These are phyloP conservation scores for Dactylorhiza incarnata DNA, from an alignment of 106 monocot species.

Conservation along the genomic window DNA sequence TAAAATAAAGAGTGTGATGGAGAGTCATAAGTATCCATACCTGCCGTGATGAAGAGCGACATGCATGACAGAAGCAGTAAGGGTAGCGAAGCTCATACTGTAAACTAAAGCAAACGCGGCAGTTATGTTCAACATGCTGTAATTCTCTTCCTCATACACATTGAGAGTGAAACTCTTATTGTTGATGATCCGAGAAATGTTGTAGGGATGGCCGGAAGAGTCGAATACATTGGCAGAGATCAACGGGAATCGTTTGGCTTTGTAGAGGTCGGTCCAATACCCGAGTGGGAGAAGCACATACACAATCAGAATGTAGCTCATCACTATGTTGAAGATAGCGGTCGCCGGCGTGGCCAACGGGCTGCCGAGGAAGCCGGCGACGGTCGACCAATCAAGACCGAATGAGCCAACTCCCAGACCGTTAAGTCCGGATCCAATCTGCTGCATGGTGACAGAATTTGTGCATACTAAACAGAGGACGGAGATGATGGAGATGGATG, in stretches of 20 bases:
- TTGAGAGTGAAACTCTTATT: conserved; percentile 23
- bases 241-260: conserved; percentile 28
- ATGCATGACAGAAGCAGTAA: conserved; percentile 54
- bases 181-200: neutral
- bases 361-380: conserved; percentile 19
- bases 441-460: conserved; percentile 36
- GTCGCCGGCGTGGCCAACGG: conserved; percentile 29
- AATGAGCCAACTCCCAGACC: conserved; percentile 55
- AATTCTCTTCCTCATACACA: conserved; percentile 20
- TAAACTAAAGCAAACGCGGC: conserved; percentile 42
- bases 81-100: conserved; percentile 48
- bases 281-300: conserved; percentile 33
- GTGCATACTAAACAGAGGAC: conserved; percentile 37
- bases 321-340: conserved; percentile 29
- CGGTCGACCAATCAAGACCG: conserved; percentile 38
- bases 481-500: conserved; percentile 29
- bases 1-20: no score
- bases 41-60: conserved; percentile 64
- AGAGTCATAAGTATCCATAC: no score
- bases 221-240: conserved; percentile 7
- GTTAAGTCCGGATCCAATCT: conserved; percentile 35
- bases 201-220: neutral
- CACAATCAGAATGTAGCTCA: conserved; percentile 17
- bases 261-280: conserved; percentile 33
- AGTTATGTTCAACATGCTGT: conserved; percentile 48